Evolutionary conservation across 1,284 basidiomycete genomes (phyloP).

Genomic region (Anthracocystis setariae): DNA sequence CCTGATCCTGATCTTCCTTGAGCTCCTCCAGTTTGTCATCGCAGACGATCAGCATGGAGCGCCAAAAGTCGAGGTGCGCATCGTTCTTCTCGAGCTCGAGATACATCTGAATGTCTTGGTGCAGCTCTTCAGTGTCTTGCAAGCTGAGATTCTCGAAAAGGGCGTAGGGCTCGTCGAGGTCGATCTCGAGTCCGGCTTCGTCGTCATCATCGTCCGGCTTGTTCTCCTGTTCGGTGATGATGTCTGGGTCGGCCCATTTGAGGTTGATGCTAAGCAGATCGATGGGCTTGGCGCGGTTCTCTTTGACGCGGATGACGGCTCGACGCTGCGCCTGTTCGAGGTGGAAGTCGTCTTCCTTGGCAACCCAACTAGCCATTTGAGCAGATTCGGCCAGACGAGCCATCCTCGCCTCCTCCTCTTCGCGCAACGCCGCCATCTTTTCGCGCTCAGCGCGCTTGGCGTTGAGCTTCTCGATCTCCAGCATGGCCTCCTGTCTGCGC

Average conservation of each 20-base stretch:
- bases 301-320: slow-evolving; percentile 91
- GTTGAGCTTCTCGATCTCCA: slow-evolving; percentile 88
- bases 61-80: slow-evolving; percentile 95
- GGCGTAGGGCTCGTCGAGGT: slow-evolving; percentile 96
- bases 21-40: slow-evolving; percentile 84
- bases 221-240: slow-evolving; percentile 90
- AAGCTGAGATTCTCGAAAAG: slow-evolving; percentile 92
- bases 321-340: slow-evolving; percentile 90
- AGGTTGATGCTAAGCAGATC: slow-evolving; percentile 65
- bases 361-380: slow-evolving; percentile 97
- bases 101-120: slow-evolving; percentile 93
- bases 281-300: slow-evolving; percentile 79
- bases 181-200: slow-evolving; percentile 91
- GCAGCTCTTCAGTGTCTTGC: slow-evolving; percentile 89
- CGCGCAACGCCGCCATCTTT: slow-evolving; percentile 83
- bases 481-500: slow-evolving; percentile 84
- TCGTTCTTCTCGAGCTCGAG: slow-evolving; percentile 85
- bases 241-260: slow-evolving; percentile 72
- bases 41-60: slow-evolving; percentile 97
- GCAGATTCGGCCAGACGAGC: slow-evolving; percentile 89
- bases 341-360: slow-evolving; percentile 96
- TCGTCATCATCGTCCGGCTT: slow-evolving; percentile 78
- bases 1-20: slow-evolving; percentile 61
- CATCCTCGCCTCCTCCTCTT: slow-evolving; percentile 90
- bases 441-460: slow-evolving; percentile 89